Evolutionary conservation across 176 grass and related monocot species (phyloP).

Genomic region (Puya raimondii): DNA sequence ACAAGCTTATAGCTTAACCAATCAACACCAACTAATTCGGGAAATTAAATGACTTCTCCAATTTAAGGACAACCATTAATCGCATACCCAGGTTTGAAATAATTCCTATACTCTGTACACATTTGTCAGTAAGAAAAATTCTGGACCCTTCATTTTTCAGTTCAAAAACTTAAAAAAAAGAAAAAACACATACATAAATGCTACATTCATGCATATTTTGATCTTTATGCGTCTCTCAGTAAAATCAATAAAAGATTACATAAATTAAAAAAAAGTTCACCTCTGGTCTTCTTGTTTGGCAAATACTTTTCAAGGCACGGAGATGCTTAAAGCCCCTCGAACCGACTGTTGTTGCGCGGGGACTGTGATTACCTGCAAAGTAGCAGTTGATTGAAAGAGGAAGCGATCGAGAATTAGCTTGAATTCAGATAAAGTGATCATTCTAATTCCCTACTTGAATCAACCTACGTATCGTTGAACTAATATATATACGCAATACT

Average conservation of each 20-base stretch:
- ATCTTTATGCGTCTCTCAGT: not conserved
- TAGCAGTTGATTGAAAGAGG: too few species aligned
- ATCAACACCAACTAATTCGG: too few species aligned
- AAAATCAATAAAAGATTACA: not conserved
- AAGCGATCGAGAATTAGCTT: too few species aligned
- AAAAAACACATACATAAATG: not conserved
- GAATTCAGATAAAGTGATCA: not conserved
- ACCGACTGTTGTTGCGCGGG: constrained; percentile 16
- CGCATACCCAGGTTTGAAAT: too few species aligned
- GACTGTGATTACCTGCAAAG: not conserved
- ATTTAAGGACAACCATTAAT: too few species aligned
- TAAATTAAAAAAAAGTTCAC: constrained; percentile 11
- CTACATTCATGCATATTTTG: not conserved
- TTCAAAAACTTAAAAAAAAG: too few species aligned
- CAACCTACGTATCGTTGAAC: not conserved
- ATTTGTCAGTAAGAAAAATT: too few species aligned
- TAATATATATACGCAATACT: too few species aligned
- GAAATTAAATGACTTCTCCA: too few species aligned
- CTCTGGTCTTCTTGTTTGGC: constrained; percentile 46
- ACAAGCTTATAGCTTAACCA: too few species aligned
- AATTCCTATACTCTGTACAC: too few species aligned
- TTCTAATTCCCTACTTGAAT: not conserved
- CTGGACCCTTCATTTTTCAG: too few species aligned
- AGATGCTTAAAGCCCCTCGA: constrained; percentile 23
- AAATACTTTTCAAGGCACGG: constrained; percentile 32